A percentile compares a stretch with the other conserved stretches of the same genome.
phyloP scores from a whole-genome alignment of 1,139 yeast genomes.

The Scheffersomyces parashehatae region DNA sequence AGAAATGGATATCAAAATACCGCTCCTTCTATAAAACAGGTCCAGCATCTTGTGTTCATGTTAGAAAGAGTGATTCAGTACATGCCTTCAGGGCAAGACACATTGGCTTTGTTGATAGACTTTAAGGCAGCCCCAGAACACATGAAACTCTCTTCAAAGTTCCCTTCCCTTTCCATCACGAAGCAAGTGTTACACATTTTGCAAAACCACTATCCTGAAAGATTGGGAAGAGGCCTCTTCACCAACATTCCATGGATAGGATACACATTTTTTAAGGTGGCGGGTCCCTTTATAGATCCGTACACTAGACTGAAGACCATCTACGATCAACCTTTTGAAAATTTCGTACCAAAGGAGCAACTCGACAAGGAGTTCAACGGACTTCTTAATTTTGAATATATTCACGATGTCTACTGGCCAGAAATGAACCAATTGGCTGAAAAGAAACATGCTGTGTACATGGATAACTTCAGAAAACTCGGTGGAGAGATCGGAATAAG shows the following conservation, averaged over 20 bases:
- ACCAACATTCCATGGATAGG: slow-evolving; percentile 52
- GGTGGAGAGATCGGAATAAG: slow-evolving; percentile 46
- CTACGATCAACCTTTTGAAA: slow-evolving; percentile 48
- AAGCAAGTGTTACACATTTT: slow-evolving; percentile 82
- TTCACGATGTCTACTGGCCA: slow-evolving; percentile 46
- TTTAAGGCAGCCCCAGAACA: slow-evolving; percentile 63
- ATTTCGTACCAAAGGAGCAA: slow-evolving; percentile 47
- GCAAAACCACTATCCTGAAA: slow-evolving; percentile 78
- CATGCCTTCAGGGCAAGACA: slow-evolving; percentile 96
- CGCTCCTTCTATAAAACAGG: slow-evolving; percentile 80
- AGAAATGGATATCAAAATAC: slow-evolving; percentile 95
- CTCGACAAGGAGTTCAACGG: slow-evolving; percentile 51
- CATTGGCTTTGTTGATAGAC: slow-evolving; percentile 84
- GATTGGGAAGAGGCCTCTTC: slow-evolving; percentile 49
- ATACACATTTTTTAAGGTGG: slow-evolving; percentile 47
- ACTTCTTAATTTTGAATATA: slow-evolving; percentile 41
- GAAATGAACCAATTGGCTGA: slow-evolving; percentile 43
- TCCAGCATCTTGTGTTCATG: slow-evolving; percentile 89
- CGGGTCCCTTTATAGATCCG: slow-evolving; percentile 52
- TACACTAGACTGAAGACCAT: slow-evolving; percentile 51
- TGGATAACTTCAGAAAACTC: slow-evolving; percentile 38
- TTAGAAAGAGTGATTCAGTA: slow-evolving; percentile 85
- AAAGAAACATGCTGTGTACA: slow-evolving; percentile 33
- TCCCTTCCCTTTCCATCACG: slow-evolving; percentile 44
- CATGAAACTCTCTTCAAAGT: slow-evolving; percentile 40